Evolutionary conservation across 768 basidiomycete genomes (phyloP).

Genomic region (Boletus speciosus): DNA sequence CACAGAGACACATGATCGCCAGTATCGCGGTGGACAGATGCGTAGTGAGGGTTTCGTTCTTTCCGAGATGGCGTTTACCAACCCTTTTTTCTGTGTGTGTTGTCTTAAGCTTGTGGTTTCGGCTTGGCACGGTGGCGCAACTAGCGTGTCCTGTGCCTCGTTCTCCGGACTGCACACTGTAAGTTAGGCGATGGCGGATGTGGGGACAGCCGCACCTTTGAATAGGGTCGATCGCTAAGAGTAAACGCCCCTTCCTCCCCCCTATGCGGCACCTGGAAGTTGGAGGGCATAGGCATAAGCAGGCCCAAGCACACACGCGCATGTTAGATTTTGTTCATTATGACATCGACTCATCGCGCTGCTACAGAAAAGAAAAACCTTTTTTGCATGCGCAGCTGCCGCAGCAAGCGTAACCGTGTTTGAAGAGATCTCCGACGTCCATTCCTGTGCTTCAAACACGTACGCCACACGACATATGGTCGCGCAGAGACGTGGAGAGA

Average conservation of each 20-base stretch:
- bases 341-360: not conserved
- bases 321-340: not conserved
- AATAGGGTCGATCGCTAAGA: not conserved
- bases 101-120: not conserved
- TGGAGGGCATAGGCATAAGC: not conserved
- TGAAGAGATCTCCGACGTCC: not conserved
- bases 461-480: constrained; percentile 11
- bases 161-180: too few relatives aligned
- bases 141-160: not conserved
- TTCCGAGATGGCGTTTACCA: not conserved
- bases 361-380: not conserved
- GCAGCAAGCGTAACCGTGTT: not conserved
- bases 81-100: too few relatives aligned
- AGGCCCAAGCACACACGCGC: not conserved
- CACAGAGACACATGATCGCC: too few relatives aligned
- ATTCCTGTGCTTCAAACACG: constrained; percentile 13
- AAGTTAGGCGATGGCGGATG: not conserved
- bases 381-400: not conserved
- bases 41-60: not conserved
- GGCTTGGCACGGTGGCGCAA: not conserved
- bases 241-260: not conserved
- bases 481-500: not conserved
- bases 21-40: not conserved
- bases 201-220: not conserved
- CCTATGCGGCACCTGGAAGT: not conserved